Base-by-base conservation (phyloP, 371 early-diverging fungal species). In the Mortierella sp. region DNA sequence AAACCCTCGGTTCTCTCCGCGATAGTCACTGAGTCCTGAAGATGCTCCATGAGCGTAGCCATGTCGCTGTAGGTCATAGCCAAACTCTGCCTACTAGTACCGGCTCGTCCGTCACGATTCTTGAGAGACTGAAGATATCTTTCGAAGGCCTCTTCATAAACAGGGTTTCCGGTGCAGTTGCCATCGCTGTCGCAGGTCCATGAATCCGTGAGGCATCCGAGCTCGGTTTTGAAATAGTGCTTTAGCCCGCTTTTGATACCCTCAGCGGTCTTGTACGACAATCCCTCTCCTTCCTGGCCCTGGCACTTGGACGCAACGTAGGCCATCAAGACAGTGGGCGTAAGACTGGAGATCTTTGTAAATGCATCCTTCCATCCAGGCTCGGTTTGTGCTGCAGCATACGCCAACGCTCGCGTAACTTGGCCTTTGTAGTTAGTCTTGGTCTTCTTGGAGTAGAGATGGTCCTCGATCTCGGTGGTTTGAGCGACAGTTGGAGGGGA, bases 161-260 rank as follows among this genome's bases (percentile, higher is more conserved):
- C 78, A 40, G 73, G 78, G 50, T 77, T 77, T 21, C 78, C 78
- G 2, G 40, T 14, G 46, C 73, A 72, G 10, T 67, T 43, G n/a
- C 77, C 70, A 34, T 51, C 57, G 5, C 26, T 37, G 51, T 64
- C 55, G 28, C 19, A 64, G 19, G 21, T 8, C 78, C 73, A 77
- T 40, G 31, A 16, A 21, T 61, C 43, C 10, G 21, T 64, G 5
- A 51, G 53, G 21, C 64, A 77, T 1, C 31, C 46, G 0, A 77
- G 61, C 24, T 34, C 26, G 26, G 57, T 43, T 28, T 61, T 26
- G 26, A 72, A 77, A 51, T 77, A 46, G n/a, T 53, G 24, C 26
- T 77, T 72, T 19, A 72, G 44, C 34, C 54, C 64, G 67, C 72
- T 72, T 37, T 67, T 59, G n/a, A 77, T 54, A 3, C 67, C 59